Base-by-base conservation (phyloP, 1,284 basidiomycete genomes). In the Quambalaria eucalypti region DNA sequence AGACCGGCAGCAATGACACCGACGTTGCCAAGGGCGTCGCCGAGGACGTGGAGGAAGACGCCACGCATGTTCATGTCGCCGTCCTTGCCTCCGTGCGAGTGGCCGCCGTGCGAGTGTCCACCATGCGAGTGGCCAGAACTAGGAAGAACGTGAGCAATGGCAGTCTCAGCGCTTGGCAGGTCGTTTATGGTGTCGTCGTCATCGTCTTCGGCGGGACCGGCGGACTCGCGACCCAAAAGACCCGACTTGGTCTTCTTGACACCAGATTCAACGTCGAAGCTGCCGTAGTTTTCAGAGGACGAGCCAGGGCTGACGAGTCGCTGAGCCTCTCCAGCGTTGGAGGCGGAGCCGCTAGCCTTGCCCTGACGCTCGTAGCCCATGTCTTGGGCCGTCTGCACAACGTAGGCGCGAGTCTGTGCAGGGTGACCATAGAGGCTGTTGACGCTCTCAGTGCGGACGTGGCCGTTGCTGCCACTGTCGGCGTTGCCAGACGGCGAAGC, bases 1-100 rank as follows among this genome's bases (percentile, higher is more conserved):
- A 97, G 82, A 62, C 95, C 95, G 4, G 92, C 88, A 28, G 86
- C 84, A 60, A 99, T 97, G 61, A 99, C 95, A 59, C 95, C 95
- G 60, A 97, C 87, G 76, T 99, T 98, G 56, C 95, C 93, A 40
- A 75, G 64, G 61, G 95, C 95, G 78, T 99, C 95, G 31, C 95
- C 93, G 39, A 98, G 77, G 26, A 98, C 93, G 77, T 98, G 95
- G 25, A 98, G 78, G 55, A 98, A 82, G 2, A 98, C 82, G 28
- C 91, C 95, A 30, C 81, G 87, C 91, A 98, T 97, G 78, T 97
- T 99, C 93, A 99, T 97, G 4, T 85, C 88, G 19, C 86, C 85
- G 51, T 77, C 68, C 38, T 63, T 65, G 56, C 59, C 64, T n/a
- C n/a, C n/a, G 36, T 75, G 65, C 2, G 77, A 80, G 71, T 88